Evolutionary conservation across 1,284 basidiomycete genomes (phyloP).

Genomic region (Sparassis latifolia): DNA sequence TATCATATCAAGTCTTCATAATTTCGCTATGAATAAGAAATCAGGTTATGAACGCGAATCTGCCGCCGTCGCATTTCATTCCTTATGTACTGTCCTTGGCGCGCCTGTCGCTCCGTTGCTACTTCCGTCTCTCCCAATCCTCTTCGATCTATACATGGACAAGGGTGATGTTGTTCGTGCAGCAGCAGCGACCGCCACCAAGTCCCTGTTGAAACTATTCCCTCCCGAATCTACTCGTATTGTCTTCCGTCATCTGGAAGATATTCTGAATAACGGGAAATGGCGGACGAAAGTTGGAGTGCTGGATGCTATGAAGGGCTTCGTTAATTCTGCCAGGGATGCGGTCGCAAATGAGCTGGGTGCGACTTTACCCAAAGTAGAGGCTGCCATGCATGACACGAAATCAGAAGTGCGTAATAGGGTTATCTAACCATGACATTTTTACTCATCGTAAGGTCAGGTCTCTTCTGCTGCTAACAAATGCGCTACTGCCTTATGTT

Average conservation of each 20-base stretch:
- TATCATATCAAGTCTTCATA: conserved; percentile 60
- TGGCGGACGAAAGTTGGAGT: conserved; percentile 97
- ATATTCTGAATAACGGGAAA: conserved; percentile 79
- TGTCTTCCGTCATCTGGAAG: conserved; percentile 70
- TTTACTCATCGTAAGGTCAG: conserved; percentile 30
- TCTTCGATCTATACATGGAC: conserved; percentile 90
- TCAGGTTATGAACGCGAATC: conserved; percentile 91
- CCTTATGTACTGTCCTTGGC: conserved; percentile 68
- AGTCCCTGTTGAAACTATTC: conserved; percentile 78
- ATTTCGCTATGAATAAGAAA: conserved; percentile 84
- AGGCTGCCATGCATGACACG: conserved; percentile 94
- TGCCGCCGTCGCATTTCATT: conserved; percentile 80
- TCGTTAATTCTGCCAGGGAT: conserved; percentile 70
- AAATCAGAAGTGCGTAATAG: conserved; percentile 74
- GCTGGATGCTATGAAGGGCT: conserved; percentile 76
- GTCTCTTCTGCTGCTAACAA: conserved; percentile 87
- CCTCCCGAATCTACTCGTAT: conserved; percentile 80
- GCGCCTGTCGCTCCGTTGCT: conserved; percentile 79
- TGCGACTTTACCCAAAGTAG: conserved; percentile 80
- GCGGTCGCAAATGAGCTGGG: conserved; percentile 85
- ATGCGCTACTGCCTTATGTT: conserved; percentile 90
- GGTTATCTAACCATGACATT: neutral
- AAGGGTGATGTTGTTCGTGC: conserved; percentile 89
- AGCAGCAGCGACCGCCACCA: conserved; percentile 80
- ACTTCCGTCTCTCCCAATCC: conserved; percentile 68